Conservation (phyloP, 2,329 filamentous ascomycete genomes). For the Leptographium radiaticola region DNA sequence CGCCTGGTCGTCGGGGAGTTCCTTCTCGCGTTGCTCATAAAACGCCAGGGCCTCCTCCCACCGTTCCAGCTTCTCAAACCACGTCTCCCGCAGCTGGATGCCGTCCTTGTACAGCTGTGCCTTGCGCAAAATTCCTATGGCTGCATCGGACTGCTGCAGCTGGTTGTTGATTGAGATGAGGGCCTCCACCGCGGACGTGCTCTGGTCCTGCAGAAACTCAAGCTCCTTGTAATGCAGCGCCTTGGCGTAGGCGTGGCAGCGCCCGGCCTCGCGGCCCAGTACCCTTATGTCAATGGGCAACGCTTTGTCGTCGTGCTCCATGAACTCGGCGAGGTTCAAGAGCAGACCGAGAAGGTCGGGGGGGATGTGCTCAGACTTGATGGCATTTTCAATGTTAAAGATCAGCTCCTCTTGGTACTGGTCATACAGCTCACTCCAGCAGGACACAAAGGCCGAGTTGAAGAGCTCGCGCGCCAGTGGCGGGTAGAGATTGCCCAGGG, state of each 20-base stretch:
- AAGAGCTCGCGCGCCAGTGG: constrained; percentile 88
- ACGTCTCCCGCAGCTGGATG: constrained; percentile 91
- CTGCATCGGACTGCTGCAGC: constrained; percentile 93
- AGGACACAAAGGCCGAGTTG: constrained; percentile 97
- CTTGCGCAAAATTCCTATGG: constrained; percentile 92
- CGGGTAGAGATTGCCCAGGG: constrained; percentile 79
- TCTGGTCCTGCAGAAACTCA: constrained; percentile 96
- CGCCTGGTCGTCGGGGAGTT: constrained; percentile 43
- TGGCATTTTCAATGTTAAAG: constrained; percentile 84
- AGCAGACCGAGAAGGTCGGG: constrained; percentile 90
- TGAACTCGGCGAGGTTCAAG: constrained; percentile 94
- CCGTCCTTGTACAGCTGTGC: constrained; percentile 88
- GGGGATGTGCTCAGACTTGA: constrained; percentile 89
- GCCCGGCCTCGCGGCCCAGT: constrained; percentile 84
- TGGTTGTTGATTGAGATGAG: constrained; percentile 99
- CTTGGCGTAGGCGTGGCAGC: constrained; percentile 96
- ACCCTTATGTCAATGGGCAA: constrained; percentile 94
- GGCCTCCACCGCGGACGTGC: constrained; percentile 86
- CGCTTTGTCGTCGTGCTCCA: constrained; percentile 99
- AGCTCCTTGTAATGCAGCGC: constrained; percentile 97
- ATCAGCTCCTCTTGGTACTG: constrained; percentile 96
- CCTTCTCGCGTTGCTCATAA: constrained; percentile 73
- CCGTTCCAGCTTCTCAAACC: constrained; percentile 95
- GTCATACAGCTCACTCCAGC: constrained; percentile 95
- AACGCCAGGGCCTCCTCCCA: constrained; percentile 96